Evolutionary conservation across 169 alveolate species (phyloP).

Genomic region (Plasmodium sp.): DNA sequence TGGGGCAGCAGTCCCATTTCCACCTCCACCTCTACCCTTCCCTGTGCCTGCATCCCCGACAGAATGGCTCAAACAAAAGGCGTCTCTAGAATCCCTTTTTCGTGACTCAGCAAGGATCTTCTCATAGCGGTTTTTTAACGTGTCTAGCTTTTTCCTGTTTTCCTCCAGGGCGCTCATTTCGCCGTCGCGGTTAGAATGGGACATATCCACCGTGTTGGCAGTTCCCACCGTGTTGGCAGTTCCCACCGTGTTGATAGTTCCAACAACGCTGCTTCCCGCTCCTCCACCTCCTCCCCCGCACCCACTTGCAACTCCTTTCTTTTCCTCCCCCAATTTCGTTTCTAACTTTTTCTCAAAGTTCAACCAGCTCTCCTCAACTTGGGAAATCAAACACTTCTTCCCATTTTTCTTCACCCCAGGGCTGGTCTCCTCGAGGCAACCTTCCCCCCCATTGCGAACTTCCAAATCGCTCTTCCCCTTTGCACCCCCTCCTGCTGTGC

Average conservation of each 20-base stretch:
- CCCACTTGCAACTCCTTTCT: not conserved
- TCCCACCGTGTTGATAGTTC: not conserved
- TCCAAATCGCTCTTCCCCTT: not conserved
- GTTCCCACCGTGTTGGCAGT: not conserved
- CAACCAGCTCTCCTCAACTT: slow-evolving; percentile 71
- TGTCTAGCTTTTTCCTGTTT: slow-evolving; percentile 36
- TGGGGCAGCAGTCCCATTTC: not conserved
- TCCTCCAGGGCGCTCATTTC: slow-evolving; percentile 65
- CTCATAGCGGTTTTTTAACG: slow-evolving; percentile 48
- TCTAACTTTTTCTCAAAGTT: slow-evolving; percentile 59
- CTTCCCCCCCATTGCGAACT: not conserved
- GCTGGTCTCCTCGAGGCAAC: not conserved
- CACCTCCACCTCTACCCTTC: not conserved
- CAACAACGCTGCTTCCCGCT: not conserved
- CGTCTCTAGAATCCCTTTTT: slow-evolving; percentile 2
- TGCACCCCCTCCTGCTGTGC: not conserved
- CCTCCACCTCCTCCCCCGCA: not conserved
- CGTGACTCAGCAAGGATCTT: slow-evolving; percentile 21
- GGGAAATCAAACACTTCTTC: not conserved
- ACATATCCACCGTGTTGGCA: not conserved
- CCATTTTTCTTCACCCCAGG: not conserved
- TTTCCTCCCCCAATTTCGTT: slow-evolving; percentile 16
- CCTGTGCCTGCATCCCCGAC: not conserved
- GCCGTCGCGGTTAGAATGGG: not conserved
- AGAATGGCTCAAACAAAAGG: not conserved